Percentiles rank a stretch among this genome's conserved stretches.
Conservation (phyloP, 2,329 filamentous ascomycete genomes). For the Diaporthe eres region DNA sequence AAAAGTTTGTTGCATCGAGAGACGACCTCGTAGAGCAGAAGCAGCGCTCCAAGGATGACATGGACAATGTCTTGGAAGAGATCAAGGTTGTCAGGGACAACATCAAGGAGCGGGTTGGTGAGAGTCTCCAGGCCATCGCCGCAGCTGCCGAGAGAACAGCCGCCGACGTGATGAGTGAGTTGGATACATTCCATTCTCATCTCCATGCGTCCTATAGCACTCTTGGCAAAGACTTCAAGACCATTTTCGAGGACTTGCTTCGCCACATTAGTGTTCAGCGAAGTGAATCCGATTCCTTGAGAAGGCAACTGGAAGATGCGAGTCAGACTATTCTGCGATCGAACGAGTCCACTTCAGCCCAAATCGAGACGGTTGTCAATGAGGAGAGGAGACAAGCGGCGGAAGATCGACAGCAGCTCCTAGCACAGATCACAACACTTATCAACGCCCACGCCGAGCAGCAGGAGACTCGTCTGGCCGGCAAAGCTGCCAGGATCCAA, state of each 20-base stretch:
- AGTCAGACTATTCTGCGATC: conserved; percentile 77
- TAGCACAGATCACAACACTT: conserved; percentile 83
- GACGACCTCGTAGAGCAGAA: conserved; percentile 78
- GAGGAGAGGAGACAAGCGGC: conserved; percentile 83
- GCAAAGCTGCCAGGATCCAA: conserved; percentile 73
- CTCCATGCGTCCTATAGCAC: conserved; percentile 87
- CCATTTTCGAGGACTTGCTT: conserved; percentile 85
- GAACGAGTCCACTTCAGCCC: conserved; percentile 75
- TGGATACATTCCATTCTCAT: conserved; percentile 85
- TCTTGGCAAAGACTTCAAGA: conserved; percentile 88
- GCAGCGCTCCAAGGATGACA: conserved; percentile 80
- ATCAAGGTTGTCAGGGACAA: conserved; percentile 91
- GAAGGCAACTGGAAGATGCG: conserved; percentile 79
- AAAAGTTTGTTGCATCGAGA: conserved; percentile 77
- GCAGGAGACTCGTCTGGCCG: conserved; percentile 79
- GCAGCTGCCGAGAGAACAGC: conserved; percentile 89
- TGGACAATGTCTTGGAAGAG: conserved; percentile 92
- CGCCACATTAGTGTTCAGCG: conserved; percentile 83
- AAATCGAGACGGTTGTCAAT: conserved; percentile 78
- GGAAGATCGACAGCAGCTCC: conserved; percentile 79
- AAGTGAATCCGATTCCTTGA: conserved; percentile 79
- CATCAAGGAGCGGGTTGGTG: conserved; percentile 87
- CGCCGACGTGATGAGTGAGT: conserved; percentile 87
- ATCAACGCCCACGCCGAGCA: conserved; percentile 80
- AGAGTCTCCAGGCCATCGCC: conserved; percentile 87